Base-by-base conservation (phyloP, 176 grass and related monocot species). In the Bonia amplexicaulis region DNA sequence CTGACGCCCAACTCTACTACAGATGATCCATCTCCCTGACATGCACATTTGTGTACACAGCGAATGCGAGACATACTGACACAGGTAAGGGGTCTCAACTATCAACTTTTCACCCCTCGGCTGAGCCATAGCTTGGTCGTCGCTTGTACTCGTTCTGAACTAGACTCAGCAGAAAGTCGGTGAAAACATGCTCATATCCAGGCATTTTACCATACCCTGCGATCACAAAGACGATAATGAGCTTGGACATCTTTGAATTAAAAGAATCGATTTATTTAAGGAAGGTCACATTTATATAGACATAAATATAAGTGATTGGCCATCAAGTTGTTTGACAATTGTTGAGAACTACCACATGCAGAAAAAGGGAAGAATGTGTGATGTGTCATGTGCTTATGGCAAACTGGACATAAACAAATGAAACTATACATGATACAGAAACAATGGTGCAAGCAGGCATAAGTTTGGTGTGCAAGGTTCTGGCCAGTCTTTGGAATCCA, bases 191-290 rank as follows among this genome's bases (percentile, higher is more conserved):
- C 73, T 99, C 96, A 51, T 99, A 99, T 16, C 89, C 96, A 52
- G 96, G 93, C 96, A 99, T 92, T 94, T 99, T 99, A 35, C 96
- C 92, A 52, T 90, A 96, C 11, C 96, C 96, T 99, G 87, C 65
- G 41, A 59, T 29, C 68, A 72, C 35, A 77, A 80, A 5, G 39
- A 66, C 3, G 74, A 42, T 40, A 16, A 23, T 57, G 2, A 25
- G 12, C 31, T 76, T 40, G 22, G 15, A 37, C 15, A 74, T 35
- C 7, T 74, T 66, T 6, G 22, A 71, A 6, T 25, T 48, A 49
- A 46, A 27, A 71, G 25, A 4, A 17, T 49, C 13, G 9, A 83
- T 65, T 53, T 14, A 6, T 12, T n/a, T 20, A 61, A 74, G 70
- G 20, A 49, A 47, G 12, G 11, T 8, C 26, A n/a, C 12, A 62